Conservation (phyloP, 768 basidiomycete species). For the Amyloporia xantha region DNA sequence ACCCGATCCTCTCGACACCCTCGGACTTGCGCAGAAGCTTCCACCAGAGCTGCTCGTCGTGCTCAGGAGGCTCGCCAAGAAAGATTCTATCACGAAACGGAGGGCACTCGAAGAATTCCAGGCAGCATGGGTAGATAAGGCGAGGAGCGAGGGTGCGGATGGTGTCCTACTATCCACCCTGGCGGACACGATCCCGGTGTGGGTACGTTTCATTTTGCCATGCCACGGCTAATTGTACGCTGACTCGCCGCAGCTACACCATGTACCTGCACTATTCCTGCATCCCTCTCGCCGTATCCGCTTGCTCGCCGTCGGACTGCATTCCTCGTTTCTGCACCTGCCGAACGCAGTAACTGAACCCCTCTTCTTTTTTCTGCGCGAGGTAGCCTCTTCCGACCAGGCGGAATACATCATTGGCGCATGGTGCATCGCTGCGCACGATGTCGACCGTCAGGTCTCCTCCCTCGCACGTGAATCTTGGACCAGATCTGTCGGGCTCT, state of each 20-base stretch:
- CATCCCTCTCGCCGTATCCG: conserved; percentile 78
- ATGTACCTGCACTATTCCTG: conserved; percentile 73
- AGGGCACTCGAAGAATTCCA: conserved; percentile 84
- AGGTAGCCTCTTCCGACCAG: conserved; percentile 39
- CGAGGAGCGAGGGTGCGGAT: conserved; percentile 36
- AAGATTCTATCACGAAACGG: conserved; percentile 77
- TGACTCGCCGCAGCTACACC: conserved; percentile 56
- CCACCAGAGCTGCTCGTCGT: conserved; percentile 82
- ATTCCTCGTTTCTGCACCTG: conserved; percentile 58
- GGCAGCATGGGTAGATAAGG: conserved; percentile 55
- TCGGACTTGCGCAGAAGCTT: conserved; percentile 65
- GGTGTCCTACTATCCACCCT: conserved; percentile 31
- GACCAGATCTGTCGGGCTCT: conserved; percentile 30
- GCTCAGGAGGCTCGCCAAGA: conserved; percentile 78
- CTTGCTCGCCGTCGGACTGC: conserved; percentile 50
- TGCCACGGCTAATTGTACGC: not conserved
- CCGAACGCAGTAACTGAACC: conserved; percentile 37
- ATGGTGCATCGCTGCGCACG: conserved; percentile 69
- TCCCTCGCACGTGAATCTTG: conserved; percentile 46
- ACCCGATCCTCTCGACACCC: conserved; percentile 83
- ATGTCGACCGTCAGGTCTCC: conserved; percentile 61
- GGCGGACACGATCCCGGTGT: conserved; percentile 75
- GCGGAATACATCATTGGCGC: conserved; percentile 57
- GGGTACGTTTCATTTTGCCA: conserved; percentile 52
- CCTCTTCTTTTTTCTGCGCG: conserved; percentile 41